Base-by-base conservation (phyloP, 352 stramenopile genomes). In the Phytophthora rubi region DNA sequence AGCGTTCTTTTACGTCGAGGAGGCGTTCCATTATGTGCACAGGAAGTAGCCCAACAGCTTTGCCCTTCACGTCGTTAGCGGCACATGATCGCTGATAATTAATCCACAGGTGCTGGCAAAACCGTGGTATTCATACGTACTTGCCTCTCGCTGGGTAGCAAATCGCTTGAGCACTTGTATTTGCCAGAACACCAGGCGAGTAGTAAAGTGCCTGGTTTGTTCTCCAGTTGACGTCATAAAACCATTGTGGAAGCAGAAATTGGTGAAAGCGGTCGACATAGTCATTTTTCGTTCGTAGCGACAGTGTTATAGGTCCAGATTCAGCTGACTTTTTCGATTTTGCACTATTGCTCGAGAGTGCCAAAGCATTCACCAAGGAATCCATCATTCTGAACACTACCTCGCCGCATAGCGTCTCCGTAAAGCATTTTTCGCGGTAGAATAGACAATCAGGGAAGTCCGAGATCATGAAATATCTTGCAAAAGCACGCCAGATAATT, bases 211-310 rank as follows among this genome's bases (percentile, higher is more conserved):
- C 53, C 26, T 83, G 70, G 23, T 62, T 76, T 8, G 64, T 75
- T 26, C 73, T 62, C 60, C 62, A 72, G 16, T 67, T 65, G 7
- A 16, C 62, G 3, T 18, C 66, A 4, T 18, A 23, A 57, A 81
- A 83, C 18, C 78, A 39, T 8, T 52, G 48, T 6, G 76, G 70
- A 4, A 79, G 48, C 26, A 73, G 16, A 26, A 71, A 75, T 10
- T 83, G 65, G 62, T 83, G 70, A 26, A 83, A 13, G 1, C 73
- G 73, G 13, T 83, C 73, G 18, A 70, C 12, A 12, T 47, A 83
- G 26, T 58, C 21, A 44, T 55, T 70, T 48, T 71, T 53, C 13
- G 65, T 58, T 10, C 65, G 65, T 10, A 73, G 48, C 5, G 23
- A 28, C 23, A 63, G n/a, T 15, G 9, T 28, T 26, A 44, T 68